phyloP scores from a whole-genome alignment of 2,329 filamentous ascomycete species.

The Thermomyces lanuginosus region DNA sequence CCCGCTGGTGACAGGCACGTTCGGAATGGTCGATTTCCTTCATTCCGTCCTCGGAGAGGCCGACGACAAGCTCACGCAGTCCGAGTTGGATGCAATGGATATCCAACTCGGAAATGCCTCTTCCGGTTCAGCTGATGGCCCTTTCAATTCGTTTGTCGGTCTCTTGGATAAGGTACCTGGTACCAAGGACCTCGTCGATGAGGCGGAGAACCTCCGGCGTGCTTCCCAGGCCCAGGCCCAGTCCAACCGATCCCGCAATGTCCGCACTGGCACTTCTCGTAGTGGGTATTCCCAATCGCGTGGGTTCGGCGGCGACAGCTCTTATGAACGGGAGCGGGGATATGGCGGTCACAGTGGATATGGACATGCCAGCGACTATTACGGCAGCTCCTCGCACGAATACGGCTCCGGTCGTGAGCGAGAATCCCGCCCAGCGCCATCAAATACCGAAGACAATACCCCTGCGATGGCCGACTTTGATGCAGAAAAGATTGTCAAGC shows the following conservation, averaged over 20 bases:
- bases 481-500: constrained; percentile 53
- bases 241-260: constrained; percentile 32
- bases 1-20: constrained; percentile 55
- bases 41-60: constrained; percentile 64
- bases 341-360: no score
- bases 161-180: constrained; percentile 61
- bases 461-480: constrained; percentile 58
- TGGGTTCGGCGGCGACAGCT: no score
- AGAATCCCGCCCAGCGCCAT: no score
- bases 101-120: constrained; percentile 55
- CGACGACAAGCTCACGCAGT: constrained; percentile 70
- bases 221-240: constrained; percentile 48
- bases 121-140: constrained; percentile 29
- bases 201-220: constrained; percentile 48
- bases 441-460: not conserved
- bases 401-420: no score
- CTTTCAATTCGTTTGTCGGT: constrained; percentile 48
- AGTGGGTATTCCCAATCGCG: no score
- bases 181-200: constrained; percentile 49
- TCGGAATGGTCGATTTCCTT: constrained; percentile 70
- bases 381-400: no score
- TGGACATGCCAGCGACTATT: no score
- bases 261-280: constrained; percentile 13
- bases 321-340: constrained; percentile 20
- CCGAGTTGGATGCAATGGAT: constrained; percentile 68